Evolutionary conservation across 768 basidiomycete genomes (phyloP), one percentile per base, ranked within the genome.

Genomic region (Lentinula boryana): DNA sequence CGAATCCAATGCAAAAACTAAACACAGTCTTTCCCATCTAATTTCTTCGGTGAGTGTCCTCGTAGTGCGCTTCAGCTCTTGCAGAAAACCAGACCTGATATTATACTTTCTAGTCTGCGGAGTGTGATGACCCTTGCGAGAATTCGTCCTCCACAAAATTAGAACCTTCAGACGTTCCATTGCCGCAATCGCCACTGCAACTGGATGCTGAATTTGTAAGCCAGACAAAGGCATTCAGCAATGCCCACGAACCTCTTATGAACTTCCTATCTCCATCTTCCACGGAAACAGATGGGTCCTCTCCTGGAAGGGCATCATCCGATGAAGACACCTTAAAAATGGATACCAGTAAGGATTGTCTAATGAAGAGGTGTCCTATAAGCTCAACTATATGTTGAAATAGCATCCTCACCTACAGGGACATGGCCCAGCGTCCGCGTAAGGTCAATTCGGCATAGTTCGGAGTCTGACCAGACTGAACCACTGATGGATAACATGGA

Each of bases 371-470:
- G 9, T 10, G 27, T 5, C 15, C 2, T 5, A 4, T 1, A 5
- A 35, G n/a, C 15, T 51, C 13, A 51, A 12, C 7, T 21, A 13
- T 13, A 43, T 3, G n/a, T 48, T 44, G 38, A 36, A 32, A 15
- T 21, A 33, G 56, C 18, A 9, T 21, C 56, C 56, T 58, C 44
- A 13, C 56, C 40, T 27, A 58, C 56, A 12, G 56, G 56, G 36
- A 44, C 56, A 5, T 56, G 55, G 55, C 55, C 55, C 6, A 56
- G 55, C 23, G 35, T 58, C 41, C 40, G 56, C 13, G 41, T 43
- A 12, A 58, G 38, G 43, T 43, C 56, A 15, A 36, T 41, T 13
- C 43, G 15, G 40, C 15, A 16, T 48, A 48, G 6, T 7, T 23
- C 46, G 21, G 41, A 57, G 15, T 23, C 23, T 46, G 57, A 58